phyloP scores from a whole-genome alignment of 257 asterid genomes.

The Fraxinus excelsior region DNA sequence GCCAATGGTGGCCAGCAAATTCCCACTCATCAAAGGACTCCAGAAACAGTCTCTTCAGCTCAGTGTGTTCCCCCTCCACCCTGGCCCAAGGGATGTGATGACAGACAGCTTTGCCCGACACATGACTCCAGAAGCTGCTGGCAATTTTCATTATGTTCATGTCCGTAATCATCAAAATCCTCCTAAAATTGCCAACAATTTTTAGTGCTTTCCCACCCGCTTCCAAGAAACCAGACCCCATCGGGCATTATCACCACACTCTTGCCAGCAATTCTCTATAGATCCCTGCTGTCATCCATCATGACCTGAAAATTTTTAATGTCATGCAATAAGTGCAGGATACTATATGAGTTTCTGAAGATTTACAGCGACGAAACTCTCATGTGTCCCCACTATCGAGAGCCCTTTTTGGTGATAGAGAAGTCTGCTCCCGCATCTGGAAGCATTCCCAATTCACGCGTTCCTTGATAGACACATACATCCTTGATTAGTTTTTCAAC shows the following conservation, averaged over 20 bases:
- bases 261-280: constrained; percentile 23
- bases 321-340: constrained; percentile 46
- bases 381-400: constrained; percentile 43
- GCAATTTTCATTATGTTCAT: no score
- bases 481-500: no score
- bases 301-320: constrained; percentile 52
- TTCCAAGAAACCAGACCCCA: not conserved
- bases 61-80: no score
- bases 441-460: constrained; percentile 12
- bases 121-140: not conserved
- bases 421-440: constrained; percentile 42
- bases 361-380: constrained; percentile 42
- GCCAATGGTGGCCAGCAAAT: no score
- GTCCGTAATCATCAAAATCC: not conserved
- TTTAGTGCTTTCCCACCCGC: constrained; percentile 7
- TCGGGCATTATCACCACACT: not conserved
- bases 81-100: no score
- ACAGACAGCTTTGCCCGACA: no score
- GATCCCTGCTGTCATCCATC: not conserved
- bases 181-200: not conserved
- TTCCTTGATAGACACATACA: not conserved
- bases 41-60: no score
- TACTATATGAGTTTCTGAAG: constrained; percentile 33
- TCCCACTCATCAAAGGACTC: no score
- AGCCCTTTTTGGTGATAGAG: constrained; percentile 50